These are phyloP conservation scores for Solanum aculeatissimum DNA, from an alignment of 305 asterid genomes.

Conservation along the genomic window DNA sequence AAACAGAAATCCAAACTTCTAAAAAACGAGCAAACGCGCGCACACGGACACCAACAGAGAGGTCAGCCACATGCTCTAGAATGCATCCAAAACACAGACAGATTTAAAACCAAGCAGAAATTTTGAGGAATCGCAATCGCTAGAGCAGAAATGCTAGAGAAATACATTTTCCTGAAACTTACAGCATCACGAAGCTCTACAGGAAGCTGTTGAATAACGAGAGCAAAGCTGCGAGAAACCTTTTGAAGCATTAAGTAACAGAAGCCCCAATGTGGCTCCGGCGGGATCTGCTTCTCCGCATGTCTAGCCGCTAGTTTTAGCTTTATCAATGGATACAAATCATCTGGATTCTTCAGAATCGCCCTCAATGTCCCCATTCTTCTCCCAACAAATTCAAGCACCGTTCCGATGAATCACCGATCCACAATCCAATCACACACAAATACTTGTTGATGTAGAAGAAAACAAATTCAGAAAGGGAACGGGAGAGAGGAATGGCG, in stretches of 20 bases:
- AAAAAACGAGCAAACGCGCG: neutral
- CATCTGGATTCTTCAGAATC: constrained; percentile 76
- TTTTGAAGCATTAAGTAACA: constrained; percentile 85
- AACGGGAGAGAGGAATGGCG: neutral
- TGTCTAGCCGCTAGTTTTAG: constrained; percentile 55
- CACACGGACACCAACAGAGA: neutral
- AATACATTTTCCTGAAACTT: constrained; percentile 9
- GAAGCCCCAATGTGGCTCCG: constrained; percentile 93
- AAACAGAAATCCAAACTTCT: neutral
- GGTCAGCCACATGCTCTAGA: neutral
- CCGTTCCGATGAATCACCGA: neutral
- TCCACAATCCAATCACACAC: neutral
- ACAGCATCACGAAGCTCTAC: constrained; percentile 94
- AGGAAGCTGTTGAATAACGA: constrained; percentile 90
- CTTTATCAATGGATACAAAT: constrained; percentile 72
- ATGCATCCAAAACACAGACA: neutral
- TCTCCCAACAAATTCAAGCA: neutral
- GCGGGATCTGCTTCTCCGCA: constrained; percentile 90
- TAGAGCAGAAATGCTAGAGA: neutral
- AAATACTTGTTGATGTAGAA: neutral
- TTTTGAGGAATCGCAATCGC: neutral
- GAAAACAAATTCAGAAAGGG: neutral
- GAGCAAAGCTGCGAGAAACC: constrained; percentile 86
- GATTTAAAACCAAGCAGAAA: neutral
- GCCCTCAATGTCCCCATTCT: constrained; percentile 65